A percentile compares a stretch with the other conserved stretches of the same genome.
phyloP scores from a whole-genome alignment of 345 rosid species.

The Microthlaspi erraticum region DNA sequence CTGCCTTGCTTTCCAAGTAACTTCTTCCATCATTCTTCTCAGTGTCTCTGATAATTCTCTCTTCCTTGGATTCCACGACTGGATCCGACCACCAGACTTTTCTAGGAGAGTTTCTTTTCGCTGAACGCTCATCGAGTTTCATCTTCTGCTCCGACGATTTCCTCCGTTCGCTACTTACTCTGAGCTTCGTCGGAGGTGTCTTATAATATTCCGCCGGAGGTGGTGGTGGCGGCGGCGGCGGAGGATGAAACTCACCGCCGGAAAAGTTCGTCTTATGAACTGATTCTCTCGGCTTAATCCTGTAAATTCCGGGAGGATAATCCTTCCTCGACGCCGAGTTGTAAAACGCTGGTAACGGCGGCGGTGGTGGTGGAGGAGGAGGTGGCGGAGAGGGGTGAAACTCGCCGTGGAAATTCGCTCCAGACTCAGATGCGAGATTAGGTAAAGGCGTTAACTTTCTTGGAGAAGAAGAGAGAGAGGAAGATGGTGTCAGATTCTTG shows the following conservation, averaged over 20 bases:
- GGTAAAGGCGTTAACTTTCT: slow-evolving; percentile 55
- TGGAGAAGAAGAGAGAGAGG: slow-evolving; percentile 51
- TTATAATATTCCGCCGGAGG: slow-evolving; percentile 50
- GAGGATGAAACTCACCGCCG: slow-evolving; percentile 48
- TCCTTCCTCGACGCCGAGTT: slow-evolving; percentile 46
- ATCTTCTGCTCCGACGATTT: slow-evolving; percentile 33
- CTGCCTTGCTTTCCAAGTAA: slow-evolving; percentile 42
- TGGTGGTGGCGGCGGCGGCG: slow-evolving; percentile 78
- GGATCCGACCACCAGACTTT: slow-evolving; percentile 47
- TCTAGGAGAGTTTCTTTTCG: slow-evolving; percentile 43
- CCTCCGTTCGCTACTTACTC: slow-evolving; percentile 36
- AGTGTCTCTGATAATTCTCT: slow-evolving; percentile 22
- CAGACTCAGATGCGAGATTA: slow-evolving; percentile 48
- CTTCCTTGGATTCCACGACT: slow-evolving; percentile 35
- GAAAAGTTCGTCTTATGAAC: slow-evolving; percentile 23
- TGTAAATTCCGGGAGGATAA: slow-evolving; percentile 18
- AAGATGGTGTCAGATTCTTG: slow-evolving; percentile 50
- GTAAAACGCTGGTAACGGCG: slow-evolving; percentile 50
- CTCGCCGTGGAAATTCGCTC: slow-evolving; percentile 43
- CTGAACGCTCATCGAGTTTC: slow-evolving; percentile 31
- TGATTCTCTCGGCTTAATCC: slow-evolving; percentile 33
- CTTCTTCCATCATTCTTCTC: slow-evolving; percentile 34
- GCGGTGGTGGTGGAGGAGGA: slow-evolving; percentile 71
- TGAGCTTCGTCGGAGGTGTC: slow-evolving; percentile 47
- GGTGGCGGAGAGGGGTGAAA: slow-evolving; percentile 24